phyloP scores from a whole-genome alignment of 1,284 basidiomycete genomes.

The Apiotrichum laibachii region DNA sequence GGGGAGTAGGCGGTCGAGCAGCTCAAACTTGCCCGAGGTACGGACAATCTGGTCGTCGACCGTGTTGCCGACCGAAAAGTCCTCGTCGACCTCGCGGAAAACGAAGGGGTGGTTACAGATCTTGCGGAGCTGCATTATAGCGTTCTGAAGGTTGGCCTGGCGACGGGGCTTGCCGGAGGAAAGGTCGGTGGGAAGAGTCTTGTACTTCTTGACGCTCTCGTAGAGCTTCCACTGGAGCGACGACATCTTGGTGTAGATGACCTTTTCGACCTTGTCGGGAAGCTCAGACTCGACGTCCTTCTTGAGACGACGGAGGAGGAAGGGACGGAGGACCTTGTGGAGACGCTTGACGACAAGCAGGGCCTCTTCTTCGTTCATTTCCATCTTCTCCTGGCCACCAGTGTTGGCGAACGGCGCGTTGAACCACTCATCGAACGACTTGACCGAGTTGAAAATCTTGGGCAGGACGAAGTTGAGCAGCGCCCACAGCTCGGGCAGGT shows the following conservation, averaged over 20 bases:
- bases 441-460: conserved; percentile 98
- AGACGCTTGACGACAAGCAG: conserved; percentile 95
- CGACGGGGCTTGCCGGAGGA: conserved; percentile 46
- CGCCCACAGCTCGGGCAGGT: conserved; percentile 96
- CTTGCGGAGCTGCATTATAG: conserved; percentile 98
- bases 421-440: conserved; percentile 99
- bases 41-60: conserved; percentile 80
- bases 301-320: conserved; percentile 93
- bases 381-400: conserved; percentile 89
- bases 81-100: conserved; percentile 84
- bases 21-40: conserved; percentile 89
- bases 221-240: conserved; percentile 91
- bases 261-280: conserved; percentile 98
- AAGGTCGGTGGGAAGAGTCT: conserved; percentile 58
- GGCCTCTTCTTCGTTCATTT: conserved; percentile 99
- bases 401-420: conserved; percentile 99
- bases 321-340: conserved; percentile 97
- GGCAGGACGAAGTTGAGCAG: conserved; percentile 97
- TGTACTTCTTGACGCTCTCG: conserved; percentile 72
- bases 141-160: conserved; percentile 70
- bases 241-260: conserved; percentile 98
- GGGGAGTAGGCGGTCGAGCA: conserved; percentile 88
- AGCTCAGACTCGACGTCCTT: conserved; percentile 98
- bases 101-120: conserved; percentile 98
- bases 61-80: conserved; percentile 59